These are phyloP conservation scores for Fomitopsis pulvina DNA, from an alignment of 768 basidiomycete genomes.

Conservation along the genomic window DNA sequence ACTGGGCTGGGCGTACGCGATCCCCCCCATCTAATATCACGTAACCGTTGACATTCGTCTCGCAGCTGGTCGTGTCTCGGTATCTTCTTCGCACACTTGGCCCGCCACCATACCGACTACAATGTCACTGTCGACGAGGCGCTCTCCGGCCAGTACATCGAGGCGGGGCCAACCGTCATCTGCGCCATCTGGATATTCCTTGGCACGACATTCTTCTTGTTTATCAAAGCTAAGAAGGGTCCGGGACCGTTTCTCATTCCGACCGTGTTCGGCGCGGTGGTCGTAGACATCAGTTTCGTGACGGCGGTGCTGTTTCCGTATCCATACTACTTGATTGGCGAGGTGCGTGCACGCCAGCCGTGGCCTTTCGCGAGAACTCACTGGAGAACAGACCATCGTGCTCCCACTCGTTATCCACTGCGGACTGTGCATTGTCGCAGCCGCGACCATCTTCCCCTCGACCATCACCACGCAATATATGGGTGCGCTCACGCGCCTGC, in stretches of 20 bases:
- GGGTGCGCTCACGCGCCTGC: slow-evolving; percentile 36
- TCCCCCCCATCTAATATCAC: background rate
- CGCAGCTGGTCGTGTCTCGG: slow-evolving; percentile 62
- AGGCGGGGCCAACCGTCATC: slow-evolving; percentile 52
- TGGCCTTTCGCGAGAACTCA: too few species aligned
- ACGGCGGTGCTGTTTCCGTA: slow-evolving; percentile 58
- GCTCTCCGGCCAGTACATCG: slow-evolving; percentile 49
- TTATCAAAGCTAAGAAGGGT: slow-evolving; percentile 50
- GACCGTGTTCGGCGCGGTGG: slow-evolving; percentile 52
- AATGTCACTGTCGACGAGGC: slow-evolving; percentile 32
- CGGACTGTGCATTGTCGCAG: slow-evolving; percentile 44
- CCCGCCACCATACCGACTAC: slow-evolving; percentile 38
- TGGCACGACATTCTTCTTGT: slow-evolving; percentile 51
- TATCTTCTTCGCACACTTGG: slow-evolving; percentile 52
- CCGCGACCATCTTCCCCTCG: slow-evolving; percentile 54
- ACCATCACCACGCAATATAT: slow-evolving; percentile 58
- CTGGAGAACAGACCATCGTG: too few species aligned
- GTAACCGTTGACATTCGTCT: background rate
- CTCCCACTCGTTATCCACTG: slow-evolving; percentile 57
- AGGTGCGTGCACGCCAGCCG: too few species aligned
- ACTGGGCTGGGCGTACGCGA: slow-evolving; percentile 56
- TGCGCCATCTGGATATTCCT: slow-evolving; percentile 56
- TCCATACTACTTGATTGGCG: slow-evolving; percentile 57
- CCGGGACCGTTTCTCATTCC: slow-evolving; percentile 60
- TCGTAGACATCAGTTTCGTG: slow-evolving; percentile 53